Base-by-base conservation (phyloP, 208 protist genomes). In the Blechomonas ayalai region DNA sequence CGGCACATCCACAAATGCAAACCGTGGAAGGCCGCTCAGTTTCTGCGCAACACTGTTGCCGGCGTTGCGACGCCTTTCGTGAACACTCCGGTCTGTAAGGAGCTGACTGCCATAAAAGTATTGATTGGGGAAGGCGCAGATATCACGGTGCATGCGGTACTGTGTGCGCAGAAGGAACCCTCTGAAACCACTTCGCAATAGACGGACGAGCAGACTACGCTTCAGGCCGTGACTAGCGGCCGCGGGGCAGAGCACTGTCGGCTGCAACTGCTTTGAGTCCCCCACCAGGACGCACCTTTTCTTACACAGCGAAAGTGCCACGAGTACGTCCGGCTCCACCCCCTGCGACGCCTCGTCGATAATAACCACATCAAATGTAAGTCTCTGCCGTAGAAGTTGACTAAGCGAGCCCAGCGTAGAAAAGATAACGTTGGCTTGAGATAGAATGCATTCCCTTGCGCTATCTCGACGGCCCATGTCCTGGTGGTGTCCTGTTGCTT, bases 271-370 rank as follows among this genome's bases (percentile, higher is more conserved):
- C 45, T 77, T 67, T 7, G 73, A 85, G 66, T 97, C 91, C 8
- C 91, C 91, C 15, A 95, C 83, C 23, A 97, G 53, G 18, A 95
- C 62, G 19, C 62, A 77, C 34, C 60, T 68, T 15, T 55, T 46
- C 23, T 54, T 64, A 15, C 74, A 57, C 16, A 88, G 54, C 28
- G 73, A 54, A 15, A 94, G 51, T 10, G 83, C 78, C 59, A 79
- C 72, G 41, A 96, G 52, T 10, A 83, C 63, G 31, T 86, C 78
- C 22, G 85, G 82, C 55, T 97, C 89, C 32, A 85, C 84, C 0
- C 76, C 77, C 69, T 97, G 92, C 6, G 88, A 87, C 3, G 82
- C 84, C 65, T 97, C 92, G 62, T 97, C 92, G 29, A 96, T 68
- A 22, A 97, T 67, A 22, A 95, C 89, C 0, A 77, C 54, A 48